Conservation (phyloP, 192 early-diverging fungal species). For the Dissophora ornata region DNA sequence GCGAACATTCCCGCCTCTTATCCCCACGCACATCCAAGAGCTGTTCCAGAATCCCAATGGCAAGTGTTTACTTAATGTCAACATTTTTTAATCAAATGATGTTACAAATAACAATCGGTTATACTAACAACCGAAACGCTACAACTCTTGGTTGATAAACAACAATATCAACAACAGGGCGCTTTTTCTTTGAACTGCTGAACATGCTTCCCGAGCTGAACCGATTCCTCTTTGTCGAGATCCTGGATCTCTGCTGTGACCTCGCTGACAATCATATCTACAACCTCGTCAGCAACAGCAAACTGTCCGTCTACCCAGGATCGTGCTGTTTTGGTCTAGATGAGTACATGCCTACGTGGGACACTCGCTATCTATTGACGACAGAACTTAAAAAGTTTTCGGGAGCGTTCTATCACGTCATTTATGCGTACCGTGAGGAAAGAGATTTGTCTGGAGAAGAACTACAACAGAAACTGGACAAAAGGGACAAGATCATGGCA, state of each 20-base stretch:
- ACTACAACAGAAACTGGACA: constrained; percentile 26
- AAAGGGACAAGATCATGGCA: constrained; percentile 8
- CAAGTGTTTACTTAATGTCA: background rate
- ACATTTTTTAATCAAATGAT: too few species aligned
- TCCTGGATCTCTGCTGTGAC: constrained; percentile 44
- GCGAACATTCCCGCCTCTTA: constrained; percentile 38
- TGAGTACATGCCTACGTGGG: constrained; percentile 51
- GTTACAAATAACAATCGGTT: too few species aligned
- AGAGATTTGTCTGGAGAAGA: constrained; percentile 35
- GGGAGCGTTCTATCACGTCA: constrained; percentile 32
- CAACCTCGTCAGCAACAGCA: constrained; percentile 30
- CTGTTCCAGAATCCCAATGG: constrained; percentile 49
- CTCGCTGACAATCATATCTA: constrained; percentile 28
- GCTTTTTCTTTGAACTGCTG: constrained; percentile 43
- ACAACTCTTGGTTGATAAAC: too few species aligned
- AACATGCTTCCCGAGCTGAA: constrained; percentile 38
- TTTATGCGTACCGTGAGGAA: constrained; percentile 41
- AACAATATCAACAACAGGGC: constrained; percentile 16
- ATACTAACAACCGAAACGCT: background rate
- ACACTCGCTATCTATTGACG: constrained; percentile 39
- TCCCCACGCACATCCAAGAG: constrained; percentile 25
- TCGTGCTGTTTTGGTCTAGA: constrained; percentile 50
- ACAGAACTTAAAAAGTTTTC: constrained; percentile 26
- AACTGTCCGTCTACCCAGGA: constrained; percentile 41
- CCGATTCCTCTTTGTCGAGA: constrained; percentile 51